These are phyloP conservation scores for Suillus luteus DNA, from an alignment of 768 basidiomycete species.

Conservation along the genomic window DNA sequence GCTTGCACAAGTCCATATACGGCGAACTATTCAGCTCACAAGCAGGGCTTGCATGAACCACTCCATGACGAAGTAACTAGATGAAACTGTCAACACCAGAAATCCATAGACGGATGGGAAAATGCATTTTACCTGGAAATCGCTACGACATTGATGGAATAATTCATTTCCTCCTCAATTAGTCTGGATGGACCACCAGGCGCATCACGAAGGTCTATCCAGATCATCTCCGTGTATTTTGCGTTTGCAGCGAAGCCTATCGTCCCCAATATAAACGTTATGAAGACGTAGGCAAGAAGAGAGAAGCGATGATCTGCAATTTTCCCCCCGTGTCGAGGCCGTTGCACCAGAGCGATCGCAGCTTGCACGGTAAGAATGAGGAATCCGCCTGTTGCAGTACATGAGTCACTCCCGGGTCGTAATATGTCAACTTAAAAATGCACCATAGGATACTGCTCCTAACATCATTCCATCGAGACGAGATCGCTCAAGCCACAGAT, in stretches of 20 bases:
- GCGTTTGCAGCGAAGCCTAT: constrained; percentile 30
- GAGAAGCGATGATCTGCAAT: constrained; percentile 4
- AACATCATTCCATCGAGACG: constrained; percentile 13
- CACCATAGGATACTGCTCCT: constrained; percentile 14
- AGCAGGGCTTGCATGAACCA: constrained; percentile 32
- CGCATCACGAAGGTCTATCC: constrained; percentile 30
- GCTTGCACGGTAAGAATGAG: constrained; percentile 24
- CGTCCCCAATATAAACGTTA: constrained; percentile 31
- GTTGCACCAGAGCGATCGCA: constrained; percentile 12
- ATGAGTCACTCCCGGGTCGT: neutral
- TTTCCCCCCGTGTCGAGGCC: constrained; percentile 9
- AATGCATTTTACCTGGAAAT: constrained; percentile 20
- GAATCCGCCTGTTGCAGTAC: constrained; percentile 22
- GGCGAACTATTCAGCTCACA: constrained; percentile 15
- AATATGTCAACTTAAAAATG: neutral
- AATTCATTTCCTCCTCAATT: constrained; percentile 19
- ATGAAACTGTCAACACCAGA: neutral
- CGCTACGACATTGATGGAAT: constrained; percentile 26
- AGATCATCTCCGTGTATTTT: constrained; percentile 35
- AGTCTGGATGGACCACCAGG: constrained; percentile 18
- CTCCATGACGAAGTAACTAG: constrained; percentile 32
- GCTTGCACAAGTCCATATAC: neutral
- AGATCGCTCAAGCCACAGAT: constrained; percentile 7
- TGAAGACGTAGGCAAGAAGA: constrained; percentile 23
- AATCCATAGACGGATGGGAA: neutral